Evolutionary conservation across 106 monocot species (phyloP), one percentile per base, ranked within the genome.

Genomic region (Agapanthus africanus): DNA sequence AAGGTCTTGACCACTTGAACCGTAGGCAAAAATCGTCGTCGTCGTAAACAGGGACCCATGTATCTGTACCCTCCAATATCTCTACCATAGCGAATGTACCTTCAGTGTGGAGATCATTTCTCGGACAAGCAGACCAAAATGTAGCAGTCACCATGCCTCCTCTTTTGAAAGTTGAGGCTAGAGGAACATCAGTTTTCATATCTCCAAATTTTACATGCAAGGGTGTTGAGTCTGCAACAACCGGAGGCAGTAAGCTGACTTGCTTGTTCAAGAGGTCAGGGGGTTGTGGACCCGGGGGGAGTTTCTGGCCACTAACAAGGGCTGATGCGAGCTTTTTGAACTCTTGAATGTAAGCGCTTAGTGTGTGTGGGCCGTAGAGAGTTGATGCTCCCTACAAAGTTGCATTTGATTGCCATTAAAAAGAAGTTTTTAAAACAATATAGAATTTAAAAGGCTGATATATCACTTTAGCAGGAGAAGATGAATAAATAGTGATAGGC

Each of bases 311-410:
- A 10, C 34, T 56, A 15, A 71, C 19, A 6, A 95, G 65, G 22
- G 94, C 76, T 13, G 77, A 33, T 11, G 88, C 83, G 2, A 95
- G 85, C 63, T 83, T 91, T 66, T 79, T 83, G 75, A 95, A 95
- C 70, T 95, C 95, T 71, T 95, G 95, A 56, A 91, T 91, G 76
- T 95, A 91, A 16, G 87, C 95, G 41, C 74, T 84, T 16, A 91
- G 81, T 26, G 95, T 95, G 78, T 95, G 88, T 0, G 95, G 91
- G 1, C 95, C 95, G 27, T 83, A 95, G 22, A 95, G 59, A 13
- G 95, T 91, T 3, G 95, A 95, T 22, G 95, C 95, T 40, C 91
- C 95, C 95, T 95, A 79, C n/a, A n/a, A n/a, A n/a, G n/a, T n/a
- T n/a, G n/a, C n/a, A n/a, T n/a, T n/a, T n/a, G n/a, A n/a, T n/a